Conservation (phyloP, 2,329 filamentous ascomycete genomes). For the Nigrospora oryzae region DNA sequence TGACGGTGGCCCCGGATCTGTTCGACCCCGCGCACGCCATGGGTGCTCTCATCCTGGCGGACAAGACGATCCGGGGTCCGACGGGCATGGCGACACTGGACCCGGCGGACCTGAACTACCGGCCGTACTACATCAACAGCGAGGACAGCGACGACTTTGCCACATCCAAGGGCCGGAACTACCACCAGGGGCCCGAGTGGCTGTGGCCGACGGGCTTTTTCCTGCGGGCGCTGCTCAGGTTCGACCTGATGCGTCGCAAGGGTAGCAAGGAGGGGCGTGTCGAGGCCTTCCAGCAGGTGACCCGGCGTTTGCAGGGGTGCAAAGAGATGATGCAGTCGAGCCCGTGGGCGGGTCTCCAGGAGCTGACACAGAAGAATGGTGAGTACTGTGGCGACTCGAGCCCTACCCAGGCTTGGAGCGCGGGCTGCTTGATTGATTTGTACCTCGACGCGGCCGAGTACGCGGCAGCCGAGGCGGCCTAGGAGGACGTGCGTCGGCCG, state of each 20-base stretch:
- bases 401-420: constrained; percentile 94
- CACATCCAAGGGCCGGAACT: constrained; percentile 90
- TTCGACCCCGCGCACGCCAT: constrained; percentile 76
- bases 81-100: constrained; percentile 95
- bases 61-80: constrained; percentile 73
- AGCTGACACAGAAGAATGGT: constrained; percentile 87
- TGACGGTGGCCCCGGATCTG: constrained; percentile 84
- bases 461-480: constrained; percentile 1
- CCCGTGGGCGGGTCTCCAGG: constrained; percentile 83
- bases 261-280: constrained; percentile 52
- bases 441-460: constrained; percentile 77
- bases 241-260: constrained; percentile 68
- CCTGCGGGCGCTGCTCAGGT: constrained; percentile 81
- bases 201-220: constrained; percentile 97
- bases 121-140: constrained; percentile 88
- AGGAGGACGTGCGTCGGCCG: neutral
- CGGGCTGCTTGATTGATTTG: constrained; percentile 86
- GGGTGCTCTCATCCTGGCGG: constrained; percentile 69
- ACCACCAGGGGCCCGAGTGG: constrained; percentile 98
- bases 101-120: constrained; percentile 85
- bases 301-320: constrained; percentile 70
- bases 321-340: constrained; percentile 75
- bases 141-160: constrained; percentile 89
- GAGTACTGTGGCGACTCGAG: constrained; percentile 80
- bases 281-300: constrained; percentile 93